phyloP scores from a whole-genome alignment of 2,329 filamentous ascomycete genomes.

The Plectosphaerella cucumerina region DNA sequence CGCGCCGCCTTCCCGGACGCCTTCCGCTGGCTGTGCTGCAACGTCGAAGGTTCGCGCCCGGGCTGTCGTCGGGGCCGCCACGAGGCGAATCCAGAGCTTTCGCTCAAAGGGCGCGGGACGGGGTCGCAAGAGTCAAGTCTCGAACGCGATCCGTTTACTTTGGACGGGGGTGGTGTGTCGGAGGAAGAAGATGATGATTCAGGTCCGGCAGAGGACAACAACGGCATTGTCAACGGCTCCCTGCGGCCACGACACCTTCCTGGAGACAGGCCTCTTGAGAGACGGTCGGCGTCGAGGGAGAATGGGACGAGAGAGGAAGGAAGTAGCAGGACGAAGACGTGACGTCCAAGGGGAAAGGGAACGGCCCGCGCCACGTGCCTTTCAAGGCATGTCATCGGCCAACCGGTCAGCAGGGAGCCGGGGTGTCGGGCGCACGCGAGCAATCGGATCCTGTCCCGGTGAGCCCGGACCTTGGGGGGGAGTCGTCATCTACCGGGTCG shows the following conservation, averaged over 20 bases:
- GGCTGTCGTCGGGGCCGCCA: constrained; percentile 10
- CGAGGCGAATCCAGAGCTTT: constrained; percentile 12
- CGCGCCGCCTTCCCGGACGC: constrained; percentile 10
- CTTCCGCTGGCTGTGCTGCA: constrained; percentile 13
- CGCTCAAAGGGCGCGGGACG: constrained; percentile 10
- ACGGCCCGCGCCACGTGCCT: no score
- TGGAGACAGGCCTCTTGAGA: neutral
- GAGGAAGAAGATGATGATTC: neutral
- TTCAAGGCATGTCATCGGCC: neutral
- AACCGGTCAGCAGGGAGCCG: neutral
- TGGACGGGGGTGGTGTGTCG: neutral
- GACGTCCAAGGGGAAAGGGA: neutral
- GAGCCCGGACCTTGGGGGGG: neutral
- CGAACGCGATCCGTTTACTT: neutral
- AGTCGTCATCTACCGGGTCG: neutral
- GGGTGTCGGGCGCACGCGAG: neutral
- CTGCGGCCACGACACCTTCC: neutral
- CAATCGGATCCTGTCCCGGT: constrained; percentile 3
- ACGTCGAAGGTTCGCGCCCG: constrained; percentile 1
- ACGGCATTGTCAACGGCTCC: neutral
- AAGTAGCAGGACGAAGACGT: neutral
- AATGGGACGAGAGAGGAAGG: neutral
- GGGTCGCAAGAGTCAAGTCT: constrained; percentile 7
- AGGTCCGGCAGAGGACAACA: neutral
- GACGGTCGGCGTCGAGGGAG: neutral